Evolutionary conservation across 345 rosid genomes (phyloP), one percentile per base, ranked within the genome.

Genomic region (Linum lewisii): DNA sequence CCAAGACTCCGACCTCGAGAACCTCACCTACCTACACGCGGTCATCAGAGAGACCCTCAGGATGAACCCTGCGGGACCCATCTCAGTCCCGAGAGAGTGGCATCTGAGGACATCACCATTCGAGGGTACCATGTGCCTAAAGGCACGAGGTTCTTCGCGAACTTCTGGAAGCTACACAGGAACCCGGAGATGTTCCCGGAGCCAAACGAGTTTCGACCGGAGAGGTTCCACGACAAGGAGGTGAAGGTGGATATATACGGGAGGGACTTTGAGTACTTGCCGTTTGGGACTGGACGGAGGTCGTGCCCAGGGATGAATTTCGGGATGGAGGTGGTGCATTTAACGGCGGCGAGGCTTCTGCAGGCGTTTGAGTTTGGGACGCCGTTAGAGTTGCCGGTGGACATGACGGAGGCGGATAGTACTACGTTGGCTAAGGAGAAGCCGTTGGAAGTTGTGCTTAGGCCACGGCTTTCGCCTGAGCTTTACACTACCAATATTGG

Each of bases 231-330:
- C n/a, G 25, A 23, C 11, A 51, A 47, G 52, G 51, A 62, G 19
- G 51, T 8, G 4, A 18, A 50, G 8, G 0, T 62, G 29, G 72
- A 62, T 47, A 24, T 55, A 9, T 21, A 38, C 51, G 72, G 62
- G 23, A 47, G 34, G 38, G 47, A 55, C 47, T 56, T 55, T 13
- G 52, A 67, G n/a, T 62, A 21, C 19, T 1, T 61, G 14, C 72
- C 66, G 23, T 68, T 68, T 49, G 45, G 66, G 13, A 44, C 62
- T 18, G 72, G 72, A 9, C 56, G 71, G 50, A 67, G 71, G 32
- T 54, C 50, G 52, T 67, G 71, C 24, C 71, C 66, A 7, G 71
- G 71, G 6, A 24, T 55, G 34, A 42, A 60, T 14, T 61, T 61
- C 2, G 66, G 49, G 2, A 56, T 61, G 3, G 61, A 56, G 50